Evolutionary conservation across 148 eudicot species (phyloP), one percentile per base, ranked within the genome.

Genomic region (Rhododendron kiyosumense): DNA sequence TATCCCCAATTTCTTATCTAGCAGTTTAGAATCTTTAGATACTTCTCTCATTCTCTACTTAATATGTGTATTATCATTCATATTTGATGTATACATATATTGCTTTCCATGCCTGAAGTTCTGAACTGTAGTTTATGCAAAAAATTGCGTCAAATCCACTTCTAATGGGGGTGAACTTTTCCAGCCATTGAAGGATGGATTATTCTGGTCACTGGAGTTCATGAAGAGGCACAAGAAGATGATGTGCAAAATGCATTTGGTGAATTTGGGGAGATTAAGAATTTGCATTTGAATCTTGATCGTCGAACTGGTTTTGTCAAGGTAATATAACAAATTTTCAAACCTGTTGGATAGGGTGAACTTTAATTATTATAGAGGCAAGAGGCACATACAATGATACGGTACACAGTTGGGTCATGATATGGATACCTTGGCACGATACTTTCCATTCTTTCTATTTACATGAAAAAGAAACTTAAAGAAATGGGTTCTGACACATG

Each of bases 181-280:
- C 73, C 93, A 96, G 99, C 99, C 52, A 93, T 96, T 89, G 98
- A 96, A 91, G 97, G 98, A 82, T 96, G 96, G 96, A 96, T 96
- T 86, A 84, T 96, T 86, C 90, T 93, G 6, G 94, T 96, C 52
- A 93, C 95, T 51, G 98, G 98, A 89, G 93, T 94, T 45, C 95
- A 96, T 87, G 98, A 96, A 88, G 98, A 96, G 89, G 96, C 98
- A 46, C 97, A 93, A 88, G 98, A 96, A 86, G 98, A 96, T 76
- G 94, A 95, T 87, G 87, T 96, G 85, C 94, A 90, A 45, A 92
- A 95, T 91, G 92, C 86, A 83, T 95, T 96, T 88, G 96, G 98
- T 83, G 98, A 92, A 75, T 94, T 88, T 85, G 98, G 99, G 81
- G 92, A 92, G 88, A 92, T 96, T 3, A 94, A 92, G 92, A 94